A percentile compares a stretch with the other conserved stretches of the same genome.
phyloP scores from a whole-genome alignment of 2,329 filamentous ascomycete genomes.

The Stemphylium lycopersici region DNA sequence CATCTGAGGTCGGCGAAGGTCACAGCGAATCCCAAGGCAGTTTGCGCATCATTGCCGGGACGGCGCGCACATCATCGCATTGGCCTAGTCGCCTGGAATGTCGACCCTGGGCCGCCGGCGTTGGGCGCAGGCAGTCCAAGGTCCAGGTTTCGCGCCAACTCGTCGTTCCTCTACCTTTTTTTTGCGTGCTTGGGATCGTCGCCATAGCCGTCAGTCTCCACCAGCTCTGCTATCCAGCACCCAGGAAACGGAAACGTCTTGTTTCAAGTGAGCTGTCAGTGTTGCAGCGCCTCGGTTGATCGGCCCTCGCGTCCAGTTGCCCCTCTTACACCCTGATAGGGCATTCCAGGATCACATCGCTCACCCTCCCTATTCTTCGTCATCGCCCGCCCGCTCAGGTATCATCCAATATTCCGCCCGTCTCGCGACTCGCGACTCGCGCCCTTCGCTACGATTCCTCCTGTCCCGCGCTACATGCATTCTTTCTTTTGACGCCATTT shows the following conservation, averaged over 20 bases:
- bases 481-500: neutral
- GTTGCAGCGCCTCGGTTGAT: conserved; percentile 10
- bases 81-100: neutral
- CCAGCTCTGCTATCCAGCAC: neutral
- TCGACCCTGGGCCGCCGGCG: too few relatives aligned
- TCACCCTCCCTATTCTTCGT: conserved; percentile 20
- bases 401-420: conserved; percentile 21
- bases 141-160: too few relatives aligned
- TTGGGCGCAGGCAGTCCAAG: neutral
- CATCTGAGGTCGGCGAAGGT: conserved; percentile 24
- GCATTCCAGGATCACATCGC: conserved; percentile 6
- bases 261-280: conserved; percentile 8
- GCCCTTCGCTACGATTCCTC: too few relatives aligned
- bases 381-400: conserved; percentile 24
- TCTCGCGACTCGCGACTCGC: conserved; percentile 8
- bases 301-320: conserved; percentile 19
- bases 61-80: conserved; percentile 20
- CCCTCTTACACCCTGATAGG: conserved; percentile 8
- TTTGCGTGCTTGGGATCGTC: neutral
- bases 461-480: conserved; percentile 2
- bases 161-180: neutral
- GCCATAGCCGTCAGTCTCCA: neutral
- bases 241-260: neutral
- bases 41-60: conserved; percentile 22
- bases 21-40: conserved; percentile 17